Evolutionary conservation across 2,329 filamentous ascomycete species (phyloP), one percentile per base, ranked within the genome.

Genomic region (Elsinoe perseae): DNA sequence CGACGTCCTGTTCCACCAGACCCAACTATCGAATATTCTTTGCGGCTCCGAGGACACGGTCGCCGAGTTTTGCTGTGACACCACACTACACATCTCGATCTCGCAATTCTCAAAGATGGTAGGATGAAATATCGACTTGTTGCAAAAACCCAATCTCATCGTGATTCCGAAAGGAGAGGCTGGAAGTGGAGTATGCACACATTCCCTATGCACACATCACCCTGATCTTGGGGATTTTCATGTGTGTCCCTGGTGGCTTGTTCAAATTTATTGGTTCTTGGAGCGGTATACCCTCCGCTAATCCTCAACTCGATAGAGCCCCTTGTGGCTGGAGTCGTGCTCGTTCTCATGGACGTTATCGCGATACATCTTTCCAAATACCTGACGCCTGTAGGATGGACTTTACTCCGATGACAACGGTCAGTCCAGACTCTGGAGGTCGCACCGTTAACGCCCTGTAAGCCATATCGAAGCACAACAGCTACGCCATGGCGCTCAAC

Each of bases 91-190:
- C 44, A 50, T 50, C 44, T 16, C 44, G 44, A 50, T 50, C 44
- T 50, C 25, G 20, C 25, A 3, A 16, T 21, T 12, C 27, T 28
- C 14, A 20, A 21, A 27, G 25, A 50, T 50, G 27, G 16, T 20
- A 50, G 44, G 44, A 20, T 8, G 8, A 32, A 38, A 36, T 38
- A 18, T 52, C 27, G 28, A 27, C 12, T n/a, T 18, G 6, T 18
- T 50, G n/a, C 27, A 28, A 30, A 14, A 32, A 30, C 27, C 27
- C 44, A 32, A 50, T 50, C 44, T 50, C 25, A 50, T 50, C 44
- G 44, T 14, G 14, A 30, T 27, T n/a, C 44, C 5, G 12, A 14
- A 27, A 7, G 4, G 27, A 50, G 25, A n/a, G 44, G 44, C 32
- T 16, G 18, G 30, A n/a, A 16, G 48, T 52, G 48, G 48, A 52